phyloP scores from a whole-genome alignment of 2,329 filamentous ascomycete genomes.

The Pseudogymnoascus sp. region DNA sequence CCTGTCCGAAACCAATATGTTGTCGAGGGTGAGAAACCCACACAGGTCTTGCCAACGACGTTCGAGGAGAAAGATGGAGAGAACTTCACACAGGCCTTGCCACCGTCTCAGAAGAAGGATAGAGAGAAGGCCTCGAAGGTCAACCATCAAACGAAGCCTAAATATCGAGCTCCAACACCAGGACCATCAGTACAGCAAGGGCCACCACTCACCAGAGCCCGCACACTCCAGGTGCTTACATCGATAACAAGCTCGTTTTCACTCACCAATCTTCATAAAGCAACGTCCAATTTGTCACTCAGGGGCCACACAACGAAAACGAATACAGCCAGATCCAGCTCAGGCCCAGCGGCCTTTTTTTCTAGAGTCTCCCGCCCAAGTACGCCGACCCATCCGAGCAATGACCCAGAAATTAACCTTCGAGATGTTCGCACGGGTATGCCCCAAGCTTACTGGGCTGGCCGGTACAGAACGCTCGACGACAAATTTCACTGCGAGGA shows the following conservation, averaged over 20 bases:
- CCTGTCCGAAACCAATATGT: background rate
- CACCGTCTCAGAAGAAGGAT: background rate
- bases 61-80: background rate
- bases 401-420: constrained; percentile 17
- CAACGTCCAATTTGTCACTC: constrained; percentile 9
- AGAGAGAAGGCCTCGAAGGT: background rate
- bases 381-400: constrained; percentile 11
- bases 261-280: constrained; percentile 16
- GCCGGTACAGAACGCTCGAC: constrained; percentile 51
- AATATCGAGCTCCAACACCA: background rate
- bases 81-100: background rate
- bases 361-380: constrained; percentile 10
- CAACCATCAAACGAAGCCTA: background rate
- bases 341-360: constrained; percentile 8
- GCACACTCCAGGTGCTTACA: background rate
- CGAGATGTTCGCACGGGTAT: constrained; percentile 37
- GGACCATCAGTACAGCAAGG: background rate
- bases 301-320: background rate
- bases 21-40: background rate
- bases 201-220: background rate
- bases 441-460: constrained; percentile 52
- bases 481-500: constrained; percentile 46
- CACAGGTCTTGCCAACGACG: background rate
- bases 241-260: background rate
- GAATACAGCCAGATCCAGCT: constrained; percentile 7